Evolutionary conservation across 2,329 filamentous ascomycete species (phyloP).

Genomic region (Colletotrichum tropicicola): DNA sequence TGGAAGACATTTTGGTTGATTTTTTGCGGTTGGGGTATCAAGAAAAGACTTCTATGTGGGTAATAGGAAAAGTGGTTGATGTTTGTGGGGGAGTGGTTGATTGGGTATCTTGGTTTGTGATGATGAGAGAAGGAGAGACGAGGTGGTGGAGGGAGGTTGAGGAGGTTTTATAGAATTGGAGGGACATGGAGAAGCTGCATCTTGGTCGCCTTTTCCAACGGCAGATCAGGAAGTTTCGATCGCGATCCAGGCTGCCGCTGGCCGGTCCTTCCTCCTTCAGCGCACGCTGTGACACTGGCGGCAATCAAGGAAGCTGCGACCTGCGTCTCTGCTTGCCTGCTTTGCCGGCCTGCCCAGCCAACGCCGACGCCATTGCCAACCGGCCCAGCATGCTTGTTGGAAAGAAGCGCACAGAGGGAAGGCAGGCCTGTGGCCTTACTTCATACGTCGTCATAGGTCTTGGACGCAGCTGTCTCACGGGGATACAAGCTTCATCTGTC

Average conservation of each 20-base stretch:
- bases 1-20: slow-evolving; percentile 59
- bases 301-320: slow-evolving; percentile 25
- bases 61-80: slow-evolving; percentile 1
- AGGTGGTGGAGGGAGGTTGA: not conserved
- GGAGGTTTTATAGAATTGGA: slow-evolving; percentile 28
- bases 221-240: slow-evolving; percentile 6
- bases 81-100: slow-evolving; percentile 18
- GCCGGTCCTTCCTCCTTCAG: not conserved
- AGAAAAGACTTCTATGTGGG: too few relatives aligned
- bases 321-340: not conserved
- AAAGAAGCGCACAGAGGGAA: not conserved
- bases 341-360: not conserved
- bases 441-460: slow-evolving; percentile 32
- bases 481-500: slow-evolving; percentile 26
- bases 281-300: not conserved
- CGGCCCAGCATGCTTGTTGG: slow-evolving; percentile 21
- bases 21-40: slow-evolving; percentile 21
- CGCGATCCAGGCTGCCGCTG: slow-evolving; percentile 7
- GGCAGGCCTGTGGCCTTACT: slow-evolving; percentile 13
- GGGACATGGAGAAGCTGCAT: slow-evolving; percentile 2
- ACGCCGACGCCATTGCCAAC: slow-evolving; percentile 3
- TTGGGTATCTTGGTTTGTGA: slow-evolving; percentile 31
- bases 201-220: not conserved
- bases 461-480: slow-evolving; percentile 25
- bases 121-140: slow-evolving; percentile 21